Conservation (phyloP, 257 asterid species). For the Primulina eburnea region DNA sequence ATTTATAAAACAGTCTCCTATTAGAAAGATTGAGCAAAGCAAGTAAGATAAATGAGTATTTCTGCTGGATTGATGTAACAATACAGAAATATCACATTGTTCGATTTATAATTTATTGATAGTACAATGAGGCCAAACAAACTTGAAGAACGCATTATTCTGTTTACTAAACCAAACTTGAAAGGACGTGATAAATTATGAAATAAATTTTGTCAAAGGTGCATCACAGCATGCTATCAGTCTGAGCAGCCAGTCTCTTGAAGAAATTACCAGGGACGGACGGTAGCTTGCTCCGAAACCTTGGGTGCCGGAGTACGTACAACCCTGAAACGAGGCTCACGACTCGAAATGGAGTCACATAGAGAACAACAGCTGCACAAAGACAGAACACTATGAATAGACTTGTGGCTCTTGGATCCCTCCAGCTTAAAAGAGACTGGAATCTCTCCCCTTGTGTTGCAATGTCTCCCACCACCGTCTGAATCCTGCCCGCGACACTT, state of each 20-base stretch:
- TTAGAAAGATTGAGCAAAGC: too few relatives aligned
- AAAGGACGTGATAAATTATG: background rate
- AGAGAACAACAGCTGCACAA: slow-evolving; percentile 54
- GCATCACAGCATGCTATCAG: slow-evolving; percentile 65
- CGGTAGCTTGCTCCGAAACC: slow-evolving; percentile 69
- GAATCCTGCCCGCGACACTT: slow-evolving; percentile 65
- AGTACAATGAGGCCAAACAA: too few relatives aligned
- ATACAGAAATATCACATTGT: too few relatives aligned
- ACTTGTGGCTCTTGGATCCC: slow-evolving; percentile 77
- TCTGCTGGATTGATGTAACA: too few relatives aligned
- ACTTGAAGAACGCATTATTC: slow-evolving; percentile 3
- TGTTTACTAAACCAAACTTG: slow-evolving; percentile 12
- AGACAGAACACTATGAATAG: slow-evolving; percentile 57
- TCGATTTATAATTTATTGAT: too few relatives aligned
- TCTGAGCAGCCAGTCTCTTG: slow-evolving; percentile 58
- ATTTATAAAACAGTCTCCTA: too few relatives aligned
- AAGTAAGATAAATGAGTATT: too few relatives aligned
- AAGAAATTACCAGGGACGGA: slow-evolving; percentile 66
- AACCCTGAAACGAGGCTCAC: slow-evolving; percentile 49
- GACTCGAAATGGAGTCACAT: slow-evolving; percentile 48
- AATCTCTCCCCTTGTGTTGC: slow-evolving; percentile 81
- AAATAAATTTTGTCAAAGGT: background rate
- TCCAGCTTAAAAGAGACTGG: slow-evolving; percentile 60
- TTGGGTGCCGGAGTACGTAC: slow-evolving; percentile 63
- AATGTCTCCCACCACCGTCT: slow-evolving; percentile 46